Evolutionary conservation across 2,329 filamentous ascomycete genomes (phyloP), one percentile per base, ranked within the genome.

Genomic region (Hypoxylon sp.): DNA sequence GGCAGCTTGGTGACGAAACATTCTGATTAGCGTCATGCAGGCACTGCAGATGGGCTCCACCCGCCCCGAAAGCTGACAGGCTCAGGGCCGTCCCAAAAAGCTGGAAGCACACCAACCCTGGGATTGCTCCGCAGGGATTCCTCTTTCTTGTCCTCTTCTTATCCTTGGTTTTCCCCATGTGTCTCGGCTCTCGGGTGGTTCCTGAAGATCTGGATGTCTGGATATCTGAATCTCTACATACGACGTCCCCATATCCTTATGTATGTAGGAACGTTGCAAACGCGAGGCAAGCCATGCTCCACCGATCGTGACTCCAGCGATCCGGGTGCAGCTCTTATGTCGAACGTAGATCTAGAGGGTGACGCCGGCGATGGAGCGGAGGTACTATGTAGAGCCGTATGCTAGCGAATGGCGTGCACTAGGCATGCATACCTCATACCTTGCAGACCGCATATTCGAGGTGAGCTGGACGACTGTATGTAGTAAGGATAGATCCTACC

Each of bases 1-100:
- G 68, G 68, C 67, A 71, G 56, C 59, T 66, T 65, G 46, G 59
- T 70, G 67, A 70, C 68, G 68, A 70, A 69, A 64, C 64, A 62
- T 68, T 69, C 44, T 59, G 39, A 51, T 65, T 69, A 68, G 67
- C 59, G 56, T 56, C 61, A 65, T 67, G 66, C 64, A 64, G 61
- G 52, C 56, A 57, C 62, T 68, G 59, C 56, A 54, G 50, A 39
- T 10, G 30, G 26, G 28, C 28, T 26, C 60, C 57, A 64, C 63
- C 28, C 26, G 22, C 24, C 15, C 43, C 28, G 22, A 50, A 48
- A 51, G 47, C 49, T 61, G 46, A 63, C 57, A 65, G 62, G 62
- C 44, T 60, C 59, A 55, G 41, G 49, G 39, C 30, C 46, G 59
- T 68, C 62, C 65, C 65, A 61, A 65, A 59, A 53, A 19, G 59